Evolutionary conservation across 805 yeast species (phyloP), one percentile per base, ranked within the genome.

Genomic region (Yarrowia sp.): DNA sequence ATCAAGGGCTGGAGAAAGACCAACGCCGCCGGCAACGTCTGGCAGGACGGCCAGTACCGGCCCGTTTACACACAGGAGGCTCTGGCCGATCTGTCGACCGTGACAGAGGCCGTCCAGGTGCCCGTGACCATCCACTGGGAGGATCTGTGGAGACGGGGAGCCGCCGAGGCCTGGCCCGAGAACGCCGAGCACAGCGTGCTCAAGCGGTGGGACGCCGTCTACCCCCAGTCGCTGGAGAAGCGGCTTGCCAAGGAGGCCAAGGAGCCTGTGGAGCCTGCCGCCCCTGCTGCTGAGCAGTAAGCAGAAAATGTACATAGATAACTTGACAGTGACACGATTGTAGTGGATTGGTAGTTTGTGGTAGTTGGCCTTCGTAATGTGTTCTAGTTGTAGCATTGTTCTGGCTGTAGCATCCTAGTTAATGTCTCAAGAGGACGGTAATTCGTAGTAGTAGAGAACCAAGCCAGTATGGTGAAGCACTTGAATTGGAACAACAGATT

Each of bases 31-130:
- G 94, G 96, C 0, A 86, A 88, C 74, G 83, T 86, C 55, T 91
- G 97, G 97, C 86, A 79, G 72, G 83, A 87, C 63, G 93, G 90
- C 49, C 96, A 89, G 74, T 93, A 81, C 77, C 83, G 97, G 70
- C 97, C 97, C 24, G 85, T 94, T 0, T 89, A 86, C 74, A 79
- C 96, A 12, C 96, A 90, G 73, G 97, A 92, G 73, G 88, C 97
- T 1, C 90, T 90, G 27, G 89, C 97, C 6, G 98, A 92, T 74
- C 76, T 92, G 66, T 76, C 84, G 31, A 80, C 84, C 58, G 85
- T 86, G 10, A 77, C 87, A n/a, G 91, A 87, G 62, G 86, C 84
- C 64, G 78, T 85, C 65, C 78, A 63, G 16, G 61, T 41, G 25
- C 61, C 65, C 62, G 77, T 86, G 36, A 81, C 77, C 46, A 77